A percentile compares a stretch with the other conserved stretches of the same genome.
These are phyloP conservation scores for Trichoderma gamsii DNA, from an alignment of 495 filamentous ascomycete species.

Conservation along the genomic window DNA sequence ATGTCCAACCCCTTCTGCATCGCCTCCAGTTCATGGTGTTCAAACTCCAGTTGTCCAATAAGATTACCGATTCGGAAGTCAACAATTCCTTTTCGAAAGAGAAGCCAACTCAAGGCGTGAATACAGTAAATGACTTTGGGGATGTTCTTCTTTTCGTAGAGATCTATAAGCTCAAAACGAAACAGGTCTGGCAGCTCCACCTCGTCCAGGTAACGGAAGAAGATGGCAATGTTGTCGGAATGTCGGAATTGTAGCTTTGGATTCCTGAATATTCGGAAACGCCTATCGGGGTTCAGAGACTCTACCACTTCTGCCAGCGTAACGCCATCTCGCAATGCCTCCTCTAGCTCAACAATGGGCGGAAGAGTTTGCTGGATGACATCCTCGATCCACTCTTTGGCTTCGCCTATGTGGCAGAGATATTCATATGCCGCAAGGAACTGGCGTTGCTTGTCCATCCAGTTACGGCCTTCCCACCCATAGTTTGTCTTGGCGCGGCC, in stretches of 20 bases:
- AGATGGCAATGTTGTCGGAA: constrained; percentile 92
- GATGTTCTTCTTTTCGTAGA: constrained; percentile 99
- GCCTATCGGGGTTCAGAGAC: constrained; percentile 68
- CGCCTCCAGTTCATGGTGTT: constrained; percentile 92
- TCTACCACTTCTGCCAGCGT: constrained; percentile 96
- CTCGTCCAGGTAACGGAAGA: constrained; percentile 88
- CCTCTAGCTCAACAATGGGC: constrained; percentile 92
- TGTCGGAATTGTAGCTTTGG: constrained; percentile 86
- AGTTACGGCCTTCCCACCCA: constrained; percentile 80
- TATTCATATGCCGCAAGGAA: constrained; percentile 98
- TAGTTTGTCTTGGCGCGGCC: constrained; percentile 42
- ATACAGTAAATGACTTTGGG: constrained; percentile 99
- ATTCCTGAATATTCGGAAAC: constrained; percentile 76
- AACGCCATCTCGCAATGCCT: constrained; percentile 87
- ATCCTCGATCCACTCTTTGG: constrained; percentile 98
- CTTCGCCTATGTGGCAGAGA: constrained; percentile 97
- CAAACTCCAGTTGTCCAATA: constrained; percentile 94
- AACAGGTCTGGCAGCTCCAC: constrained; percentile 97
- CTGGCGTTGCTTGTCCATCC: constrained; percentile 98
- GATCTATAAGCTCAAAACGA: constrained; percentile 92
- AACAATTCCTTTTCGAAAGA: constrained; percentile 89
- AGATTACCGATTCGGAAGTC: constrained; percentile 97
- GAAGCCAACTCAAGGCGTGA: constrained; percentile 90
- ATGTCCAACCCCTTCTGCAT: constrained; percentile 96
- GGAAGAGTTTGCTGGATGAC: constrained; percentile 84